A percentile compares a stretch with the other conserved stretches of the same genome.
Conservation (phyloP, 345 rosid genomes). For the Linum tenue region DNA sequence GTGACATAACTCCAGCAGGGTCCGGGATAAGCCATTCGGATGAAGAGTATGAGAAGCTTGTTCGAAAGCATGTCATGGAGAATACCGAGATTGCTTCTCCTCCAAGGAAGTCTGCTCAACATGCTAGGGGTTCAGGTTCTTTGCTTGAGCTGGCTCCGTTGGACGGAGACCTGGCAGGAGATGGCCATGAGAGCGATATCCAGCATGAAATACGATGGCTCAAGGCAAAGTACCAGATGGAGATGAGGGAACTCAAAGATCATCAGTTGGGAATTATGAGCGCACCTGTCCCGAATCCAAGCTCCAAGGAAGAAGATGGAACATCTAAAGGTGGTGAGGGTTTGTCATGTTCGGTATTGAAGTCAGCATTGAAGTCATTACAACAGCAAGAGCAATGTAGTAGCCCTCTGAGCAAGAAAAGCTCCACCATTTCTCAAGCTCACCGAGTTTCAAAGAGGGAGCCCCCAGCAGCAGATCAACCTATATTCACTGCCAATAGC, state of each 20-base stretch:
- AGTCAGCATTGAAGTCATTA: conserved; percentile 6
- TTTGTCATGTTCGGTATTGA: conserved; percentile 8
- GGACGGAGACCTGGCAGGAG: conserved; percentile 18
- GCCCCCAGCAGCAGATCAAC: conserved; percentile 15
- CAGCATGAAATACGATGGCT: conserved; percentile 62
- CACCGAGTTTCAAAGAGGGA: conserved; percentile 22
- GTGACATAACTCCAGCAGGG: conserved; percentile 54
- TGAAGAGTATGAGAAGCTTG: conserved; percentile 38
- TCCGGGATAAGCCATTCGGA: conserved; percentile 49
- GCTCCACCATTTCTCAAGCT: conserved; percentile 28
- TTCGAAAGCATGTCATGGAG: conserved; percentile 18
- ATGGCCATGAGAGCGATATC: conserved; percentile 31
- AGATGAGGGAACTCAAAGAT: conserved; percentile 46
- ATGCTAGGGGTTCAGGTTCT: conserved; percentile 28
- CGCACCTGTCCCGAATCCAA: conserved; percentile 17
- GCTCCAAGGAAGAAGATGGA: conserved; percentile 14
- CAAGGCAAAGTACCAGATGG: conserved; percentile 51
- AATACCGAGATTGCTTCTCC: conserved; percentile 16
- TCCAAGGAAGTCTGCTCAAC: conserved; percentile 23
- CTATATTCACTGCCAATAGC: conserved; percentile 21
- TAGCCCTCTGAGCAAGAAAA: conserved; percentile 9
- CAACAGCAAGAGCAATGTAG: conserved; percentile 6
- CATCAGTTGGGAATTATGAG: conserved; percentile 29
- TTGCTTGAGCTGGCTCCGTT: conserved; percentile 21
- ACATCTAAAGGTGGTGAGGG: conserved; percentile 7